These are phyloP conservation scores for Brassica carinata DNA, from an alignment of 345 rosid species.

Conservation along the genomic window DNA sequence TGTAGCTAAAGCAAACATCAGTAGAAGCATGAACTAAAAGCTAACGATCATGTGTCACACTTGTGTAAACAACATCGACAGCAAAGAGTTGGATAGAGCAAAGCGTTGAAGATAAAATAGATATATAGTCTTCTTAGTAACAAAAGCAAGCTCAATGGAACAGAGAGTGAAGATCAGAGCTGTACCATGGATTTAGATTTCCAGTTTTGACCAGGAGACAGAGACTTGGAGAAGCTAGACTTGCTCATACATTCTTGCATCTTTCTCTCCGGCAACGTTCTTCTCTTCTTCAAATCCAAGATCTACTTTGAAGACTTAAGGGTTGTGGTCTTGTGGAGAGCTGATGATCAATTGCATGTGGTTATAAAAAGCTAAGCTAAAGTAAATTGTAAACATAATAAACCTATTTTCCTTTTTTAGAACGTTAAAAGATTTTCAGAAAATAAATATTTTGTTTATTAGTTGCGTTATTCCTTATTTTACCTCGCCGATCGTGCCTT, in stretches of 20 bases:
- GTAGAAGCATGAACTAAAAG: neutral
- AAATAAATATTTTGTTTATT: neutral
- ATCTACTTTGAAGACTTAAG: neutral
- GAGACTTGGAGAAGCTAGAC: conserved; percentile 34
- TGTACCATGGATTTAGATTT: conserved; percentile 32
- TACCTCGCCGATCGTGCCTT: neutral
- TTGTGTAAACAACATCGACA: neutral
- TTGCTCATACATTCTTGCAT: neutral
- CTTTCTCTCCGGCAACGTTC: neutral
- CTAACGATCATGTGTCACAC: neutral
- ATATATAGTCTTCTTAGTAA: neutral
- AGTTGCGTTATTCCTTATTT: neutral
- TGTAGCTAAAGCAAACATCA: neutral
- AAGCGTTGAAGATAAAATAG: neutral
- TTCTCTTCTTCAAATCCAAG: neutral
- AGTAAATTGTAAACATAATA: neutral
- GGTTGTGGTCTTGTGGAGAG: neutral
- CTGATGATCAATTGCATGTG: neutral
- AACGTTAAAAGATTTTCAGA: neutral
- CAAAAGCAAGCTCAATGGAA: neutral
- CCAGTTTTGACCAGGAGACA: conserved; percentile 13
- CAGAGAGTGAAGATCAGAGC: neutral
- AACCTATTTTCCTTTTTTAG: neutral
- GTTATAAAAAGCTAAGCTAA: neutral
- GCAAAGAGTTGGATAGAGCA: too few species aligned